Percentiles rank a stretch among this genome's conserved stretches.
These are phyloP conservation scores for Kokia cookei DNA, from an alignment of 441 rosid genomes.

Conservation along the genomic window DNA sequence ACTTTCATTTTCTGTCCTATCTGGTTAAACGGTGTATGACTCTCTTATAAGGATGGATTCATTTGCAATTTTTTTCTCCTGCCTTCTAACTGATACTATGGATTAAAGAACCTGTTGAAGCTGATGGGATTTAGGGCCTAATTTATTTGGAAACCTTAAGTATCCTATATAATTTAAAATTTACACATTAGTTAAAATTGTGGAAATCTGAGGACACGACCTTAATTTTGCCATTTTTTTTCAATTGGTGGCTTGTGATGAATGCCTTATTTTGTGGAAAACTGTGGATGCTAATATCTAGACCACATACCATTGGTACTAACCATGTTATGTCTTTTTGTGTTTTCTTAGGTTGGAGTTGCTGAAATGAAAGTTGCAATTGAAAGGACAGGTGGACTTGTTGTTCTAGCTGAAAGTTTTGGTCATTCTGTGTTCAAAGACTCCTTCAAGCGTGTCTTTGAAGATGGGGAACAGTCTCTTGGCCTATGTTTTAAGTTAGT, in stretches of 20 bases:
- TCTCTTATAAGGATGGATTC: not conserved
- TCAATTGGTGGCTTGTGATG: not conserved
- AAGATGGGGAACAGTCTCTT: slow-evolving; percentile 91
- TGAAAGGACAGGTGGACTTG: slow-evolving; percentile 97
- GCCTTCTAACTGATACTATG: not conserved
- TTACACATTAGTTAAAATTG: not conserved
- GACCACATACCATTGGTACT: not conserved
- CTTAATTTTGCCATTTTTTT: not conserved
- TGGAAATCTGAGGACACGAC: not conserved
- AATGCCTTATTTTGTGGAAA: not conserved
- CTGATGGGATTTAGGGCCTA: not conserved
- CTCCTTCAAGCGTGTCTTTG: slow-evolving; percentile 89
- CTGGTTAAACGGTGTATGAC: not conserved
- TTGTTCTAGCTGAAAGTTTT: slow-evolving; percentile 96
- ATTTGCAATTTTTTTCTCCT: not conserved
- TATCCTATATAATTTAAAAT: not conserved
- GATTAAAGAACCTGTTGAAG: not conserved
- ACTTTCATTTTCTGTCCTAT: not conserved
- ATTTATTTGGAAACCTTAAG: not conserved
- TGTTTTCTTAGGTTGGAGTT: slow-evolving; percentile 79
- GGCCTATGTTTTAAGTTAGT: slow-evolving; percentile 94
- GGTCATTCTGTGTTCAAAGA: slow-evolving; percentile 98
- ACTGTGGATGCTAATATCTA: not conserved
- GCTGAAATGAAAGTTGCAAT: slow-evolving; percentile 98
- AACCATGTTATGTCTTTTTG: not conserved